Percentiles rank a stretch among this genome's conserved stretches.
phyloP scores from a whole-genome alignment of 2,329 filamentous ascomycete species.

The Metarhizium humberi region DNA sequence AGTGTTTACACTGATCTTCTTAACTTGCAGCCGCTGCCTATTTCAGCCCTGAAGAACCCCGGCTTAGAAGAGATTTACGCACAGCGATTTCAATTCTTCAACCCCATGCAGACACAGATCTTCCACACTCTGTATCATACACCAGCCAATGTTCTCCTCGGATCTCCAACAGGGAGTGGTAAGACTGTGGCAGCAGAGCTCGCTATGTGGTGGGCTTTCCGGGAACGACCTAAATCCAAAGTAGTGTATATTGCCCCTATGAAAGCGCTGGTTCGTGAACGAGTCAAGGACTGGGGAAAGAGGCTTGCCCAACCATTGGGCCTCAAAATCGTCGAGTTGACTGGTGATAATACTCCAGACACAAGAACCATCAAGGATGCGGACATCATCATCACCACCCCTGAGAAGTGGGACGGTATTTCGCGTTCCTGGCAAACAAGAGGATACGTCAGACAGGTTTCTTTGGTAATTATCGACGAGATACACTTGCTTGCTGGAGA shows the following conservation, averaged over 20 bases:
- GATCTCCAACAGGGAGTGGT: constrained; percentile 92
- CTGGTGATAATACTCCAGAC: constrained; percentile 94
- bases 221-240: constrained; percentile 88
- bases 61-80: constrained; percentile 81
- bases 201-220: constrained; percentile 99
- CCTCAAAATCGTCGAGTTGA: constrained; percentile 86
- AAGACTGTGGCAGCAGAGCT: constrained; percentile 95
- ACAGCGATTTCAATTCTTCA: constrained; percentile 89
- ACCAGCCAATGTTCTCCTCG: constrained; percentile 80
- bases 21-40: constrained; percentile 80
- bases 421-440: constrained; percentile 97
- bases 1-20: constrained; percentile 93
- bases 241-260: constrained; percentile 98
- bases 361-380: constrained; percentile 91
- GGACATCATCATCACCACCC: constrained; percentile 96
- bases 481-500: constrained; percentile 96
- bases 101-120: constrained; percentile 98
- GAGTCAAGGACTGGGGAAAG: constrained; percentile 88
- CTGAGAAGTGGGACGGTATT: constrained; percentile 99
- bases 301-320: constrained; percentile 77
- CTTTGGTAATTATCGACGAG: constrained; percentile 95
- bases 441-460: constrained; percentile 91
- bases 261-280: constrained; percentile 95
- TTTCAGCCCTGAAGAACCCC: constrained; percentile 80
- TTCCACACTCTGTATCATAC: constrained; percentile 97